Base-by-base conservation (phyloP, 2,329 filamentous ascomycete species). In the Aspergillus proliferans region DNA sequence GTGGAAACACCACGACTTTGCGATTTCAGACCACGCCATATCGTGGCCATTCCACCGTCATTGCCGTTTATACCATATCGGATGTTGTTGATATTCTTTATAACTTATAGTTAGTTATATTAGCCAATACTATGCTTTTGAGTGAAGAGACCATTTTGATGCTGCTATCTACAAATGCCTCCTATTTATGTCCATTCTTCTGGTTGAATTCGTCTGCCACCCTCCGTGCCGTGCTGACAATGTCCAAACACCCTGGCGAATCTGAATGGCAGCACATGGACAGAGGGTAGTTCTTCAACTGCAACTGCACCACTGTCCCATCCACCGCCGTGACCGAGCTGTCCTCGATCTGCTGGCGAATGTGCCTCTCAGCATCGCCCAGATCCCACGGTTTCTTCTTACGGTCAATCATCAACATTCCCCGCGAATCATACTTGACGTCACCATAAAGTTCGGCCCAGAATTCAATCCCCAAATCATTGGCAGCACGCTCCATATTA, bases 391-490 rank as follows among this genome's bases (percentile, higher is more conserved):
- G 64, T 70, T 81, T 79, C 68, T 82, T 82, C 67, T 81, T 80
- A 28, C 80, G 71, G 53, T 80, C 78, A 58, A 81, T 80, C 2
- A 81, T 73, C 36, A 81, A 61, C 48, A 69, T 77, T 10, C 70
- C 71, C 48, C 78, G 73, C 6, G 64, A 62, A 51, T 69, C 74
- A 50, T 80, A 82, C 56, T 80, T 79, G 12, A 81, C 77, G 64
- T 81, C 79, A 0, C 73, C 77, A 56, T 79, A 80, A 30, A 80
- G 53, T 58, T 81, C 79, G 3, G 77, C 77, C 34, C 74, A 71
- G 52, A 81, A 82, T 3, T 73, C 71, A 33, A 82, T 59, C 0
- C 73, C 76, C 47, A 80, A 58, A 54, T 80, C 78, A 45, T 71
- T 71, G 2, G 77, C 77, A 1, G 77, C 74, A 46, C 75, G 71